Conservation (phyloP, 1,284 basidiomycete genomes). For the Xerocomus nothofagi region DNA sequence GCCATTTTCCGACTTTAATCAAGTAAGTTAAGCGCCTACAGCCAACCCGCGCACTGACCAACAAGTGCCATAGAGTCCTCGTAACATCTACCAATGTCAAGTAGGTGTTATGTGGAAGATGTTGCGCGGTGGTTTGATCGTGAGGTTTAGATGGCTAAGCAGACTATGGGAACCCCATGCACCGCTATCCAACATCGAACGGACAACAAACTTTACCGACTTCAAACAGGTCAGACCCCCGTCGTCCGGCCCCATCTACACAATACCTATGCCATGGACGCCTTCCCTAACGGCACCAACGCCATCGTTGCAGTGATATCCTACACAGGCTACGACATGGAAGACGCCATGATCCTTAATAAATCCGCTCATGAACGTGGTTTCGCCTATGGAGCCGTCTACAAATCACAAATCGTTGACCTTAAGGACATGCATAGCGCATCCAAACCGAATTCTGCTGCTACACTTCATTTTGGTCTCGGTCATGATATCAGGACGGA, state of each 20-base stretch:
- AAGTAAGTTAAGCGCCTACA: constrained; percentile 46
- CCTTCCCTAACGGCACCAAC: constrained; percentile 98
- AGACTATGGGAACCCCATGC: constrained; percentile 98
- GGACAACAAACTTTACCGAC: constrained; percentile 97
- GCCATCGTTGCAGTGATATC: constrained; percentile 99
- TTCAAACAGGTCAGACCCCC: constrained; percentile 95
- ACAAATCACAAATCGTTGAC: constrained; percentile 94
- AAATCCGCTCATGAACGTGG: constrained; percentile 98
- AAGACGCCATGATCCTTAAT: constrained; percentile 99
- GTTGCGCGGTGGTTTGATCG: constrained; percentile 9
- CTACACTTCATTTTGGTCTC: constrained; percentile 84
- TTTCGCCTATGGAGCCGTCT: constrained; percentile 95
- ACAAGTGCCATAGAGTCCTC: constrained; percentile 57
- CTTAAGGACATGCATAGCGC: constrained; percentile 79
- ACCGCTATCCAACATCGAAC: constrained; percentile 90
- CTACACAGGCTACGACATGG: constrained; percentile 99
- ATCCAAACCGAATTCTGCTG: constrained; percentile 50
- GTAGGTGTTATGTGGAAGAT: constrained; percentile 37
- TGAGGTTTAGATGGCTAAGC: constrained; percentile 90
- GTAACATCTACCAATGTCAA: constrained; percentile 89
- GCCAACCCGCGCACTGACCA: constrained; percentile 1
- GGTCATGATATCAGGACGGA: constrained; percentile 71
- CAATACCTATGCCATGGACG: constrained; percentile 98
- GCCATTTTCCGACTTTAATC: constrained; percentile 96
- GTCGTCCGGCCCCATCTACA: constrained; percentile 92